These are phyloP conservation scores for Dispira parvispora DNA, from an alignment of 192 early-diverging fungal genomes.

Conservation along the genomic window DNA sequence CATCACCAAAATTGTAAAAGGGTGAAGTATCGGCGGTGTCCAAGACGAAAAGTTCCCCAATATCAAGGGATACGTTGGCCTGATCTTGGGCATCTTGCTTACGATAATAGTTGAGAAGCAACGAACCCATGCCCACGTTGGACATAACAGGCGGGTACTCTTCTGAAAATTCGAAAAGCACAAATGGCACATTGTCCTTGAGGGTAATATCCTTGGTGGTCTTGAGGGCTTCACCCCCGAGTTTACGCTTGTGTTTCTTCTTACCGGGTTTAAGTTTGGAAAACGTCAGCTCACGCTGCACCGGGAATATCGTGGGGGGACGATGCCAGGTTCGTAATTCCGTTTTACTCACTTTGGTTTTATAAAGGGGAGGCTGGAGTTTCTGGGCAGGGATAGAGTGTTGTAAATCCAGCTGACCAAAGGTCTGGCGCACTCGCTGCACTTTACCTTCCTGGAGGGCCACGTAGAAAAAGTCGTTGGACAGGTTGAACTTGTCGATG, in stretches of 20 bases:
- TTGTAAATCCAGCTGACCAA: conserved; percentile 66
- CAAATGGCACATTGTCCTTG: conserved; percentile 66
- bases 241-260: conserved; percentile 52
- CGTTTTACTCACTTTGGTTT: conserved; percentile 56
- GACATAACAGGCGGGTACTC: conserved; percentile 88
- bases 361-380: conserved; percentile 64
- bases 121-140: conserved; percentile 88
- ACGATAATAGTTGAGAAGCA: conserved; percentile 91
- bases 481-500: conserved; percentile 70
- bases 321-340: conserved; percentile 86
- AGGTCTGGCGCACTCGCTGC: conserved; percentile 69
- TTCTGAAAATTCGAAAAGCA: conserved; percentile 86
- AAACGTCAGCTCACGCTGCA: conserved; percentile 44
- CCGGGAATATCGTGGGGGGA: conserved; percentile 48
- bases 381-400: conserved; percentile 79
- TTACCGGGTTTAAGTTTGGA: conserved; percentile 54
- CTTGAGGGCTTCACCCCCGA: conserved; percentile 50
- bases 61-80: conserved; percentile 54
- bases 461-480: conserved; percentile 79
- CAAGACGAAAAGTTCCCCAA: conserved; percentile 71
- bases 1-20: conserved; percentile 89
- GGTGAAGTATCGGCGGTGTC: conserved; percentile 84
- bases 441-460: conserved; percentile 40
- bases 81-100: conserved; percentile 72
- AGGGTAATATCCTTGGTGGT: conserved; percentile 77